Percentiles rank a stretch among this genome's conserved stretches.
These are phyloP conservation scores for Collybia sordida DNA, from an alignment of 768 basidiomycete genomes.

Conservation along the genomic window DNA sequence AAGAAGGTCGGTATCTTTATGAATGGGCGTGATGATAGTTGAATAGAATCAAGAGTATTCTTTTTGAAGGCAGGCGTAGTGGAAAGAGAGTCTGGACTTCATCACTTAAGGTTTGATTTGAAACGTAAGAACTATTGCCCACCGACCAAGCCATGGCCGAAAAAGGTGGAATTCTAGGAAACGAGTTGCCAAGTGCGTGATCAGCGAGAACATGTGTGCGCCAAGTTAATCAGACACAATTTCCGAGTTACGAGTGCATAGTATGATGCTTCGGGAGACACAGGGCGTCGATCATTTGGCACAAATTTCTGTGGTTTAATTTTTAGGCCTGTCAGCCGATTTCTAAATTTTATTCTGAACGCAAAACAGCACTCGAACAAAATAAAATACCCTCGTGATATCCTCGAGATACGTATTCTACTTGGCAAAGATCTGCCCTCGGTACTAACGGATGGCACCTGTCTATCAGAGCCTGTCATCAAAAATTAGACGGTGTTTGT, in stretches of 20 bases:
- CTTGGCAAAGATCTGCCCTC: too few relatives aligned
- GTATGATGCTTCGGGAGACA: conserved; percentile 32
- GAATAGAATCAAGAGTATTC: conserved; percentile 37
- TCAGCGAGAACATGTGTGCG: not conserved
- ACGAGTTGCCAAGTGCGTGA: conserved; percentile 68
- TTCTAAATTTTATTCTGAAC: too few relatives aligned
- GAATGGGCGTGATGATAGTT: conserved; percentile 56
- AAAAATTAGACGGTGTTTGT: too few relatives aligned
- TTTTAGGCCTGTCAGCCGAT: not conserved
- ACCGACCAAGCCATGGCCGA: conserved; percentile 70
- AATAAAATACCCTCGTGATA: too few relatives aligned
- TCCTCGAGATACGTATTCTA: too few relatives aligned
- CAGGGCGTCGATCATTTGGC: conserved; percentile 25
- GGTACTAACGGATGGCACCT: too few relatives aligned
- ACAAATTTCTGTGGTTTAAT: conserved; percentile 28
- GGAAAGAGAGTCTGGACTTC: conserved; percentile 54
- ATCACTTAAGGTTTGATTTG: conserved; percentile 45
- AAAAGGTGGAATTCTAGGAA: conserved; percentile 66
- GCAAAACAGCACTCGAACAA: too few relatives aligned
- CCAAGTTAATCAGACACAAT: conserved; percentile 1
- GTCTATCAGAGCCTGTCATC: too few relatives aligned
- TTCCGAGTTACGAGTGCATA: conserved; percentile 36
- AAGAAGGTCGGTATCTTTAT: conserved; percentile 63
- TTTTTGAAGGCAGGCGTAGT: conserved; percentile 43
- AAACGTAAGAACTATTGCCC: conserved; percentile 58